Conservation (phyloP, 176 grass and related monocot genomes). For the Raddia distichophylla region DNA sequence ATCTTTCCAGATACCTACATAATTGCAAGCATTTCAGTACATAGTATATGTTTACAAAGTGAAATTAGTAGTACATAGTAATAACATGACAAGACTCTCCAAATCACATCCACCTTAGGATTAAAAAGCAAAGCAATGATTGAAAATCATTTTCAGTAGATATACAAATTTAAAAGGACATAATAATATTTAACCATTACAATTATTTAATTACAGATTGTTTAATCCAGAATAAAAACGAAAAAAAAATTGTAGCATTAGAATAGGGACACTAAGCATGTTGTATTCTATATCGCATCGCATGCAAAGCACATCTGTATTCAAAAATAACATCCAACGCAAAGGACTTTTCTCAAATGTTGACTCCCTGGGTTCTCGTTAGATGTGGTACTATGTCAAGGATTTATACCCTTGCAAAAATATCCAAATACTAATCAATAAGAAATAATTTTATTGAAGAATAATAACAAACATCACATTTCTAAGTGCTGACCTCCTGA, state of each 20-base stretch:
- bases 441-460: constrained; percentile 22
- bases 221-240: background rate
- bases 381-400: background rate
- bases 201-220: constrained; percentile 6
- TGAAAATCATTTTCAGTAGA: constrained; percentile 26
- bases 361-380: background rate
- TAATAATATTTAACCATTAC: background rate
- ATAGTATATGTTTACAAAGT: constrained; percentile 15
- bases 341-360: background rate
- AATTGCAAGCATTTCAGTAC: constrained; percentile 40
- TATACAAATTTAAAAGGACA: background rate
- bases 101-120: background rate
- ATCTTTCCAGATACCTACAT: constrained; percentile 76
- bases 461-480: constrained; percentile 20
- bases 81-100: background rate
- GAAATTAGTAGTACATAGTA: constrained; percentile 24
- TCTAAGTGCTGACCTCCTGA: constrained; percentile 63
- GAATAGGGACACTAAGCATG: constrained; percentile 2
- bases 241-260: constrained; percentile 9
- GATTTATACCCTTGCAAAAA: constrained; percentile 1
- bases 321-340: background rate
- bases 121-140: background rate
- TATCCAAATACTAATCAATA: background rate
- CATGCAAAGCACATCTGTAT: too few species aligned
- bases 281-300: too few species aligned